phyloP scores from a whole-genome alignment of 768 basidiomycete genomes.

The Exidia glandulosa region DNA sequence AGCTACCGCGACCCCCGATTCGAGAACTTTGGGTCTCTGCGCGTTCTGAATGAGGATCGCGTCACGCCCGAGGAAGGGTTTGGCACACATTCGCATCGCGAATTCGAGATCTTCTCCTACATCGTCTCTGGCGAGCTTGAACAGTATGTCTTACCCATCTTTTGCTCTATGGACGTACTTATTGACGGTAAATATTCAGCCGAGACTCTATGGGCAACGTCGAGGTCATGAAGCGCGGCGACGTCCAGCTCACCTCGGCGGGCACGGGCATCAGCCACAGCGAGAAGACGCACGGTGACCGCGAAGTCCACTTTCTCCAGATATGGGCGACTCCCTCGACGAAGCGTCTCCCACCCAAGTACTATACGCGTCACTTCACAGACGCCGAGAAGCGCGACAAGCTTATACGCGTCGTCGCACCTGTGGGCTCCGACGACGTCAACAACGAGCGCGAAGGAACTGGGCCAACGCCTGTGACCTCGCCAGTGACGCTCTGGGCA shows the following conservation, averaged over 20 bases:
- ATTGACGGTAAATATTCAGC: slow-evolving; percentile 27
- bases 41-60: slow-evolving; percentile 90
- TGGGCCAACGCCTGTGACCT: slow-evolving; percentile 77
- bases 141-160: slow-evolving; percentile 41
- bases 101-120: slow-evolving; percentile 90
- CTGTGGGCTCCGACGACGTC: slow-evolving; percentile 49
- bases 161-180: not conserved
- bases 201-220: slow-evolving; percentile 87
- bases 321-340: slow-evolving; percentile 53
- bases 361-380: slow-evolving; percentile 77
- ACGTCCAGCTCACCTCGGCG: slow-evolving; percentile 83
- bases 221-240: slow-evolving; percentile 81
- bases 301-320: slow-evolving; percentile 48
- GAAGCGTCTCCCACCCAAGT: slow-evolving; percentile 53
- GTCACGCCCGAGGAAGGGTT: slow-evolving; percentile 70
- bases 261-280: slow-evolving; percentile 88
- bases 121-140: slow-evolving; percentile 68
- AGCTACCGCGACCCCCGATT: slow-evolving; percentile 54
- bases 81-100: slow-evolving; percentile 70
- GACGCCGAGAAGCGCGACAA: slow-evolving; percentile 73
- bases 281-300: slow-evolving; percentile 44
- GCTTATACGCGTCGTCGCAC: slow-evolving; percentile 68
- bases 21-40: slow-evolving; percentile 57
- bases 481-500: slow-evolving; percentile 59
- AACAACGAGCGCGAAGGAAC: slow-evolving; percentile 46